Evolutionary conservation across 1,284 basidiomycete genomes (phyloP).

Genomic region (Termitomyces sp.): DNA sequence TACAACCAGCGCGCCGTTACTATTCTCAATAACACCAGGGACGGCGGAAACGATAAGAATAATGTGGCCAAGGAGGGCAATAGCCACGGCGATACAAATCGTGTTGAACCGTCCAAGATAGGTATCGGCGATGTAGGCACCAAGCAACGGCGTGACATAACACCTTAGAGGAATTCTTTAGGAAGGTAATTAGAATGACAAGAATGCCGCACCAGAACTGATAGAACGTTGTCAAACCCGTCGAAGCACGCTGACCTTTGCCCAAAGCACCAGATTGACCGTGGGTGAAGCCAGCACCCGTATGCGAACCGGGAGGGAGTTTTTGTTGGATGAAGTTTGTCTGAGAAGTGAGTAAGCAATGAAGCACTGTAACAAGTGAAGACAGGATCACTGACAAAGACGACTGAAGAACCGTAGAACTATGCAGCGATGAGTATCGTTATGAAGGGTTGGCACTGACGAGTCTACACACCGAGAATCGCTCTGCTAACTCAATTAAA

Average conservation of each 20-base stretch:
- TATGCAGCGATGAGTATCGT: conserved; percentile 3
- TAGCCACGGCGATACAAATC: conserved; percentile 48
- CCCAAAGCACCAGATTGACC: conserved; percentile 71
- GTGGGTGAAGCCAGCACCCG: conserved; percentile 53
- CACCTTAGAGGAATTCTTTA: conserved; percentile 29
- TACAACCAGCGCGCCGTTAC: conserved; percentile 47
- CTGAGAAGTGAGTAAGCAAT: conserved; percentile 27
- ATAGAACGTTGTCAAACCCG: conserved; percentile 65
- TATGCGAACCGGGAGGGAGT: conserved; percentile 60
- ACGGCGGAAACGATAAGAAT: conserved; percentile 70
- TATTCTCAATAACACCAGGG: conserved; percentile 63
- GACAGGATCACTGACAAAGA: conserved; percentile 48
- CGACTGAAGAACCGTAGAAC: conserved; percentile 60
- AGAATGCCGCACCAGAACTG: conserved; percentile 44
- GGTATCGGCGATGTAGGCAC: conserved; percentile 75
- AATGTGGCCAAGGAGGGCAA: conserved; percentile 66
- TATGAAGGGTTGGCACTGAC: background rate
- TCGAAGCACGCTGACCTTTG: conserved; percentile 59
- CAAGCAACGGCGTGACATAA: conserved; percentile 55
- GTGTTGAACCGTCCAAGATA: conserved; percentile 75
- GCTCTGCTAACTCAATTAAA: conserved; percentile 66
- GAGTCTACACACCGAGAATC: conserved; percentile 55
- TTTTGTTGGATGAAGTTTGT: conserved; percentile 72
- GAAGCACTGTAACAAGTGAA: background rate
- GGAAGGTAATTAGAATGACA: background rate